These are phyloP conservation scores for Esteya vermicola DNA, from an alignment of 2,329 filamentous ascomycete genomes.

Conservation along the genomic window DNA sequence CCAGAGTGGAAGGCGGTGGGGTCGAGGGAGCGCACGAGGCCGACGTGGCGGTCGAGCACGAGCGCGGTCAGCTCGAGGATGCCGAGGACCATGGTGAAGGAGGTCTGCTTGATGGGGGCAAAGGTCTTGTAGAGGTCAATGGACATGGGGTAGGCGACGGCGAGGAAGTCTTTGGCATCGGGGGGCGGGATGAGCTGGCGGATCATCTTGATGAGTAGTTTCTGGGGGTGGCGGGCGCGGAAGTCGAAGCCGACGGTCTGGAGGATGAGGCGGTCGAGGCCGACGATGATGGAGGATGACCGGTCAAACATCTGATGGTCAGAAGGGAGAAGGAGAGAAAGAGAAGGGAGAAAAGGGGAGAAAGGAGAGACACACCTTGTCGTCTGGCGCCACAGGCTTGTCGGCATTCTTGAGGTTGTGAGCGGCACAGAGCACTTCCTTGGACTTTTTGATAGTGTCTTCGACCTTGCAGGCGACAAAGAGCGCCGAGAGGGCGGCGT, in stretches of 20 bases:
- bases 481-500: conserved; percentile 75
- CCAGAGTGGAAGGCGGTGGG: conserved; percentile 23
- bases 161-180: conserved; percentile 43
- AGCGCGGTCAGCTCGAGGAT: conserved; percentile 68
- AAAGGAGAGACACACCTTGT: conserved; percentile 44
- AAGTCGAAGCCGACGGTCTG: conserved; percentile 93
- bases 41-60: conserved; percentile 42
- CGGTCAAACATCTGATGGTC: conserved; percentile 59
- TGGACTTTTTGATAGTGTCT: conserved; percentile 93
- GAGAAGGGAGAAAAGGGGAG: not conserved
- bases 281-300: conserved; percentile 68
- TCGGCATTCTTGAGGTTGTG: conserved; percentile 66
- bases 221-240: conserved; percentile 74
- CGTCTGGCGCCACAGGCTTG: conserved; percentile 62
- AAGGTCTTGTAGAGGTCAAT: conserved; percentile 90
- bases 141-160: conserved; percentile 65
- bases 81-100: conserved; percentile 71
- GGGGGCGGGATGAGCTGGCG: conserved; percentile 36
- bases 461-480: conserved; percentile 96
- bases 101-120: conserved; percentile 78
- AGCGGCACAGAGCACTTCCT: conserved; percentile 79
- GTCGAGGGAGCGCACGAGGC: conserved; percentile 34
- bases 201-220: conserved; percentile 67
- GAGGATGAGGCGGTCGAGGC: conserved; percentile 81
- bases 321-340: not conserved